phyloP scores from a whole-genome alignment of 495 filamentous ascomycete species.

The Penicillium steckii region DNA sequence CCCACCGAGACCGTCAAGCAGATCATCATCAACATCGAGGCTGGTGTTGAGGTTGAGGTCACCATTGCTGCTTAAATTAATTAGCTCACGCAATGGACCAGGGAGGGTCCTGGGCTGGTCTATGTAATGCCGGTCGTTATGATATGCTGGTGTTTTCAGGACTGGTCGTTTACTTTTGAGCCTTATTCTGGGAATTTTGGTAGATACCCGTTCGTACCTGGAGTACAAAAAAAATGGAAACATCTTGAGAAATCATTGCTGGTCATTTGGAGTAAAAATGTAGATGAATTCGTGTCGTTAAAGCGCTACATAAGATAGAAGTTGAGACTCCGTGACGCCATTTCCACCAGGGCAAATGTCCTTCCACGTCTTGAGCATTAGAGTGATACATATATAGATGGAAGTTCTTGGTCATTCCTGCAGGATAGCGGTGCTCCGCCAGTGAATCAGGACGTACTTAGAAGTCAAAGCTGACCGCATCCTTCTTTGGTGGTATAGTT shows the following conservation, averaged over 20 bases:
- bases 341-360: neutral
- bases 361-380: no score
- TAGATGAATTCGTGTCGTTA: neutral
- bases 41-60: constrained; percentile 99
- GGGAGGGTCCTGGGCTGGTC: constrained; percentile 20
- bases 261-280: neutral
- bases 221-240: constrained; percentile 40
- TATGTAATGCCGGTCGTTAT: constrained; percentile 5
- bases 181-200: constrained; percentile 15
- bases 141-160: constrained; percentile 1
- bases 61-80: constrained; percentile 89
- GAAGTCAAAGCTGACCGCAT: constrained; percentile 72
- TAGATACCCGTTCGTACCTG: constrained; percentile 40
- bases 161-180: constrained; percentile 19
- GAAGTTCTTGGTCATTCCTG: no score
- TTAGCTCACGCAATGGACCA: constrained; percentile 19
- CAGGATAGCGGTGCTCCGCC: neutral
- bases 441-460: constrained; percentile 24
- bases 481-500: constrained; percentile 67
- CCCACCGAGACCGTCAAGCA: constrained; percentile 99
- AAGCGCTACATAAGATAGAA: neutral
- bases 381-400: no score
- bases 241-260: constrained; percentile 21
- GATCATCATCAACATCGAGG: constrained; percentile 99
- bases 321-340: neutral